Conservation (phyloP, 305 asterid genomes). For the Andrographis paniculata region DNA sequence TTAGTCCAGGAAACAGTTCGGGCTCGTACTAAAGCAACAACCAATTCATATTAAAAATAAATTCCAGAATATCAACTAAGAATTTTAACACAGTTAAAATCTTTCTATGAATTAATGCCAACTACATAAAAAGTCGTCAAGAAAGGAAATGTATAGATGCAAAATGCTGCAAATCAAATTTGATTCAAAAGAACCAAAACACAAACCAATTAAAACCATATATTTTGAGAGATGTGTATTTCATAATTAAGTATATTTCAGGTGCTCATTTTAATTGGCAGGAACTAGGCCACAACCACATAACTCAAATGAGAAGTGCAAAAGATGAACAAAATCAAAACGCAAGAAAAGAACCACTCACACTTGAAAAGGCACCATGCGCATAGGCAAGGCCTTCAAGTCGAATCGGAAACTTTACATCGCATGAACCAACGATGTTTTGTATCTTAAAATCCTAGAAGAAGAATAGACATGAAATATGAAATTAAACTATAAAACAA, state of each 20-base stretch:
- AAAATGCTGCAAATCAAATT: no score
- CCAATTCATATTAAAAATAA: neutral
- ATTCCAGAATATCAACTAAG: neutral
- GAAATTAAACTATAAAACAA: conserved; percentile 3
- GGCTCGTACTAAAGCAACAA: conserved; percentile 57
- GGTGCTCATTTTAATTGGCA: no score
- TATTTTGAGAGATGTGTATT: no score
- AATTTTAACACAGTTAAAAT: neutral
- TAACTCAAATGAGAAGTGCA: conserved; percentile 3
- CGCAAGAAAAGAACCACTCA: conserved; percentile 27
- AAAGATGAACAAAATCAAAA: no score
- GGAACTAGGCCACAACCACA: neutral
- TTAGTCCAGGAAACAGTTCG: conserved; percentile 64
- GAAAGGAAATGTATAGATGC: no score
- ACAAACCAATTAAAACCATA: no score
- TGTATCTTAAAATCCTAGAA: conserved; percentile 78
- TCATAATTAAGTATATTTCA: no score
- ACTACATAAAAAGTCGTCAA: no score
- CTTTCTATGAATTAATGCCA: no score
- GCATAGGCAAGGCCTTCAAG: conserved; percentile 83
- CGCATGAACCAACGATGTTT: conserved; percentile 77
- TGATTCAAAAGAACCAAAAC: no score
- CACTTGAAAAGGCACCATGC: conserved; percentile 85
- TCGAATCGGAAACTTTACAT: conserved; percentile 73
- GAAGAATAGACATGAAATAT: neutral